phyloP scores from a whole-genome alignment of 345 rosid species.

The Gossypium herbaceum region DNA sequence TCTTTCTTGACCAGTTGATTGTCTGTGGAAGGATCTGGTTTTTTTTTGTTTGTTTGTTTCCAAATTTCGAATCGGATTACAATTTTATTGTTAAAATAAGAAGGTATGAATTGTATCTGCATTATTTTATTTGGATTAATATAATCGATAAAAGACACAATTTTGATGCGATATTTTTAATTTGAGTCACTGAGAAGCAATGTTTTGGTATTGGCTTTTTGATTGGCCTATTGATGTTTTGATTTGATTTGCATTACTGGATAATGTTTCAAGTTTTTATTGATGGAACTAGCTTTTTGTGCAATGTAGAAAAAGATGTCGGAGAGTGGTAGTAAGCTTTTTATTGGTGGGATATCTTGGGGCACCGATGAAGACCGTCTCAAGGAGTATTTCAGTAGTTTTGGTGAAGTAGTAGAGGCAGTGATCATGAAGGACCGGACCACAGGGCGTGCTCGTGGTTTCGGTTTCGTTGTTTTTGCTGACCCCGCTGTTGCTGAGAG shows the following conservation, averaged over 20 bases:
- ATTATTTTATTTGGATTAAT: background rate
- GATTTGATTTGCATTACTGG: background rate
- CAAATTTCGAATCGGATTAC: background rate
- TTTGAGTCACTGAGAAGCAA: background rate
- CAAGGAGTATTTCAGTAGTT: background rate
- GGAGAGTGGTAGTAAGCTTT: background rate
- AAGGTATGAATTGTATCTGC: background rate
- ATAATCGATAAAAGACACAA: background rate
- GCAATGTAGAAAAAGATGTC: background rate
- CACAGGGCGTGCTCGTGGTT: background rate
- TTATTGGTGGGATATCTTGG: background rate
- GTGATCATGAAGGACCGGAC: conserved; percentile 5
- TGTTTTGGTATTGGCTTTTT: background rate
- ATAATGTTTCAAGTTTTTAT: background rate
- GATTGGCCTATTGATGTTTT: background rate
- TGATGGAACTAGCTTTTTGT: background rate
- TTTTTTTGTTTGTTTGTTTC: background rate
- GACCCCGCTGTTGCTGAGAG: background rate
- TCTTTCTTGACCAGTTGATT: background rate
- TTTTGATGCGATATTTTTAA: background rate
- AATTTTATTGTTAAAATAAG: background rate
- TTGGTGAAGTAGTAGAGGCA: background rate
- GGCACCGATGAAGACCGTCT: background rate
- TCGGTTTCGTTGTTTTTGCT: background rate
- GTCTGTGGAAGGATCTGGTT: background rate